phyloP scores from a whole-genome alignment of 2,329 filamentous ascomycete species.

The Aureobasidium sp. region DNA sequence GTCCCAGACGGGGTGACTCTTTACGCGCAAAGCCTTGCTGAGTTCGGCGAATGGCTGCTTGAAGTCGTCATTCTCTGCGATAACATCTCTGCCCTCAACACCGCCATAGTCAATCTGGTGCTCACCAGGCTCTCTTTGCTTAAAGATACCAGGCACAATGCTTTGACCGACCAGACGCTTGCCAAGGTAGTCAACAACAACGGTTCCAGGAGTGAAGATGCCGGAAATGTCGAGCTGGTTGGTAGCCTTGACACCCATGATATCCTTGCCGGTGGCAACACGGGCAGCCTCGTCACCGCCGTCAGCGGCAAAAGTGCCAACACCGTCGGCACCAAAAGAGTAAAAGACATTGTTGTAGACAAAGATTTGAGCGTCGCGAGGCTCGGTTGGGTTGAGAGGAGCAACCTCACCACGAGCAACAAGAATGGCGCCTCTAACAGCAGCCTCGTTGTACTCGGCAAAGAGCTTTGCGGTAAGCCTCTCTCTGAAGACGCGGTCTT shows the following conservation, averaged over 20 bases:
- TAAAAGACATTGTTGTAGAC: conserved; percentile 99
- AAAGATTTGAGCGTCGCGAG: conserved; percentile 89
- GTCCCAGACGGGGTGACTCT: conserved; percentile 95
- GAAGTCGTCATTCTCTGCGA: conserved; percentile 84
- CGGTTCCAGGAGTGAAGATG: conserved; percentile 89
- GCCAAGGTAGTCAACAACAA: conserved; percentile 93
- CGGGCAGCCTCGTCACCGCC: conserved; percentile 93
- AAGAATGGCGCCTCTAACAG: conserved; percentile 80
- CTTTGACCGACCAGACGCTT: conserved; percentile 97
- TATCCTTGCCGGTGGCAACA: conserved; percentile 93
- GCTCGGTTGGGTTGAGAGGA: conserved; percentile 89
- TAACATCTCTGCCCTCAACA: conserved; percentile 91
- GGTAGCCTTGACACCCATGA: conserved; percentile 84
- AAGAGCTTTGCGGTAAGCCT: conserved; percentile 91
- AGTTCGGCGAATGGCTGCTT: conserved; percentile 77
- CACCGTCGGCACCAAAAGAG: conserved; percentile 94
- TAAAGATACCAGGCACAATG: conserved; percentile 98
- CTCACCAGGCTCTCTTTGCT: conserved; percentile 93
- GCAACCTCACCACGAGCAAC: conserved; percentile 89
- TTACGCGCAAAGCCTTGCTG: conserved; percentile 81
- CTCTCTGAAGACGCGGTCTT: conserved; percentile 93
- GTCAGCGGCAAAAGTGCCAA: conserved; percentile 92
- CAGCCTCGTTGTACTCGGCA: conserved; percentile 94
- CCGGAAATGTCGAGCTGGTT: conserved; percentile 96
- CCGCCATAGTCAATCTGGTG: conserved; percentile 98